phyloP scores from a whole-genome alignment of 169 alveolate genomes.

The Cryptosporidium parvum region DNA sequence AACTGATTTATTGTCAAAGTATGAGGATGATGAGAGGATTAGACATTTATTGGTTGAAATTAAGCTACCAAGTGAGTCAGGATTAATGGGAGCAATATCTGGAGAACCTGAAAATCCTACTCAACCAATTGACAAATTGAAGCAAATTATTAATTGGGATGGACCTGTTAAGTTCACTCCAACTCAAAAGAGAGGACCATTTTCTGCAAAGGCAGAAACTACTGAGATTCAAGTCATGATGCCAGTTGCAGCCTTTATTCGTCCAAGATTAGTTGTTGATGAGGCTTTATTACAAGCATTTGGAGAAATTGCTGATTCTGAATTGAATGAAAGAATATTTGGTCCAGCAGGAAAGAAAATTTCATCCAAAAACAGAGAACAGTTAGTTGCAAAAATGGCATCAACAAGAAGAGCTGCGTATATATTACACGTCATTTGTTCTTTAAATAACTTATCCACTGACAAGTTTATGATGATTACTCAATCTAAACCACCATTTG shows the following conservation, averaged over 20 bases:
- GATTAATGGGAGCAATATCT: constrained; percentile 46
- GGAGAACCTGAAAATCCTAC: constrained; percentile 60
- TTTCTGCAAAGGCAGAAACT: constrained; percentile 67
- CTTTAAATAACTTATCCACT: constrained; percentile 48
- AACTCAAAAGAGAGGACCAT: constrained; percentile 49
- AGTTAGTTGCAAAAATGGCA: constrained; percentile 36
- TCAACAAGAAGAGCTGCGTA: constrained; percentile 74
- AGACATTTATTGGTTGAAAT: constrained; percentile 73
- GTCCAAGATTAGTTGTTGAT: constrained; percentile 56
- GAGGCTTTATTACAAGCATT: constrained; percentile 68
- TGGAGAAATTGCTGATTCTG: constrained; percentile 73
- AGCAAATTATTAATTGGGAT: constrained; percentile 70
- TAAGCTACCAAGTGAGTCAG: constrained; percentile 55
- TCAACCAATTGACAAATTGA: constrained; percentile 63
- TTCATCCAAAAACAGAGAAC: constrained; percentile 32
- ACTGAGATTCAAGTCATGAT: constrained; percentile 70
- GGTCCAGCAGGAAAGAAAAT: constrained; percentile 73
- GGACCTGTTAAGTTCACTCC: constrained; percentile 72
- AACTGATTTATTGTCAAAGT: constrained; percentile 60
- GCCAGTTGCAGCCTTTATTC: constrained; percentile 75
- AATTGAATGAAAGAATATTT: constrained; percentile 37
- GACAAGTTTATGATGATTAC: constrained; percentile 55
- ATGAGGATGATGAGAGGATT: constrained; percentile 70
- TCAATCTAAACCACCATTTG: constrained; percentile 66
- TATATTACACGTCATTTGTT: constrained; percentile 57